These are phyloP conservation scores for Exserohilum rostratum DNA, from an alignment of 2,329 filamentous ascomycete species.

Conservation along the genomic window DNA sequence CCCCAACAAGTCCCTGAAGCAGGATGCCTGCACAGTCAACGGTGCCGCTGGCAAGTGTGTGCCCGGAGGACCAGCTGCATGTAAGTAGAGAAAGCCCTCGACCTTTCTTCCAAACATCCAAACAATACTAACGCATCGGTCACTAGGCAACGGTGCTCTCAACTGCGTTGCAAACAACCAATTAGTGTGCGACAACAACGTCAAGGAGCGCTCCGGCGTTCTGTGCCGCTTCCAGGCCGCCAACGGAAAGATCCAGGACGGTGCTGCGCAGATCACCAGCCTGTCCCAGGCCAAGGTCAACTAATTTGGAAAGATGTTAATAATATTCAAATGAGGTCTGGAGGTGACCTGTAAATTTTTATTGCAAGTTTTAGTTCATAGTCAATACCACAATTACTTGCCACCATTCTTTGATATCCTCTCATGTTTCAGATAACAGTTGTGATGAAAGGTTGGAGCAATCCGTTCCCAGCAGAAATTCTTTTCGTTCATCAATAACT, in stretches of 20 bases:
- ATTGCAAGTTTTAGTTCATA: not conserved
- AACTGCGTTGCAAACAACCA: constrained; percentile 27
- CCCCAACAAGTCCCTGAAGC: constrained; percentile 17
- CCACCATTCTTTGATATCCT: not conserved
- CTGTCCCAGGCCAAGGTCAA: constrained; percentile 21
- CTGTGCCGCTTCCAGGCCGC: constrained; percentile 22
- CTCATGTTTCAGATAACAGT: not conserved
- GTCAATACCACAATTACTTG: not conserved
- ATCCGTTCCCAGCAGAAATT: too few relatives aligned
- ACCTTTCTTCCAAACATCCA: not conserved
- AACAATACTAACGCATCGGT: not conserved
- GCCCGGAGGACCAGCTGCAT: constrained; percentile 21
- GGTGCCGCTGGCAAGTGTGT: constrained; percentile 25
- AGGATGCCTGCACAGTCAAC: constrained; percentile 23
- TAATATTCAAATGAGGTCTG: not conserved
- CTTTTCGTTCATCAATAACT: too few relatives aligned
- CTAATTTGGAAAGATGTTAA: constrained; percentile 1
- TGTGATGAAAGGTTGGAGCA: not conserved
- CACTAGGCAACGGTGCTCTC: constrained; percentile 19
- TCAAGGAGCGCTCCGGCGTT: constrained; percentile 20
- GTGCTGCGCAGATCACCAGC: constrained; percentile 15
- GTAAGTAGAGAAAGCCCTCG: constrained; percentile 8
- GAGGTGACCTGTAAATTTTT: not conserved
- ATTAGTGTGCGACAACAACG: constrained; percentile 21
- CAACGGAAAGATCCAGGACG: constrained; percentile 19